Percentiles rank a stretch among this genome's conserved stretches.
Evolutionary conservation across 2,329 filamentous ascomycete genomes (phyloP).

Genomic region (Ophiostoma australiae): DNA sequence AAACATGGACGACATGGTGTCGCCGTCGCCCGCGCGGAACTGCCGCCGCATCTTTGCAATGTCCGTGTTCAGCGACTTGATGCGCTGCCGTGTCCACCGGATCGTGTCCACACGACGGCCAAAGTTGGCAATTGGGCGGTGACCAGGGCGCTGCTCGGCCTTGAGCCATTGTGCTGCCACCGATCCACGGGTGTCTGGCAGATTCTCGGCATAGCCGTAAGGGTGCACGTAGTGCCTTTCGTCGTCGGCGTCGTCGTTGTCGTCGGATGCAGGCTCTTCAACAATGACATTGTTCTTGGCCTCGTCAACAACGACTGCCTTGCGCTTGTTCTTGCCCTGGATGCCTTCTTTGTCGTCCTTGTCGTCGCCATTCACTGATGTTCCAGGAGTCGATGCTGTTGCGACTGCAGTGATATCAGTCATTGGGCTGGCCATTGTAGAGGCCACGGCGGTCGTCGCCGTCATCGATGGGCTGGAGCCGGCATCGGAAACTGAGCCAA

Average conservation of each 20-base stretch:
- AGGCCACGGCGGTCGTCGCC: conserved; percentile 7
- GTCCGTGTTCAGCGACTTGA: conserved; percentile 41
- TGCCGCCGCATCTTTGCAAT: conserved; percentile 48
- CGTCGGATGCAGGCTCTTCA: conserved; percentile 36
- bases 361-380: conserved; percentile 1
- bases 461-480: conserved; percentile 16
- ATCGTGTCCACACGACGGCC: conserved; percentile 86
- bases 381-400: not conserved
- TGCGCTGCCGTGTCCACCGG: conserved; percentile 68
- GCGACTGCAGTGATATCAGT: conserved; percentile 18
- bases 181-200: conserved; percentile 42
- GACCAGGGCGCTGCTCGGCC: conserved; percentile 63
- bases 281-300: not conserved
- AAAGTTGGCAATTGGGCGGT: conserved; percentile 57
- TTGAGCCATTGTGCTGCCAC: conserved; percentile 64
- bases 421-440: conserved; percentile 14
- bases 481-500: conserved; percentile 17
- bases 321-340: not conserved
- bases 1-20: conserved; percentile 71
- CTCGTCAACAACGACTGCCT: not conserved
- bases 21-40: conserved; percentile 59
- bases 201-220: conserved; percentile 32
- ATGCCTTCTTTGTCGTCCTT: not conserved
- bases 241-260: conserved; percentile 48
- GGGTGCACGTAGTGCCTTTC: conserved; percentile 43